A percentile compares a stretch with the other conserved stretches of the same genome.
Conservation (phyloP, 306 rosid genomes). For the Rubus parviflorus region DNA sequence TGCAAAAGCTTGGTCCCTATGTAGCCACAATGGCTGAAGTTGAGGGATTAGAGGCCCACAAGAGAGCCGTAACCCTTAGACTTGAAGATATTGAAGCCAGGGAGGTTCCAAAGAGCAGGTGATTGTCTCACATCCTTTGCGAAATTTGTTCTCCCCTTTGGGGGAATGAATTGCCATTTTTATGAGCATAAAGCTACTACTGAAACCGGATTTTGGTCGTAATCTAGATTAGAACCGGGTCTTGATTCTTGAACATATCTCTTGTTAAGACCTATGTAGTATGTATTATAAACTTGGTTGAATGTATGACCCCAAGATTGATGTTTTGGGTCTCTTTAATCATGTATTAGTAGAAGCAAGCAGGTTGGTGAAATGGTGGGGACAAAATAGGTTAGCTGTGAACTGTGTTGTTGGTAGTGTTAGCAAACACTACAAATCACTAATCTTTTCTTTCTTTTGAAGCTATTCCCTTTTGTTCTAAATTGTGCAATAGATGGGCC, state of each 20-base stretch:
- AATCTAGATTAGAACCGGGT: not conserved
- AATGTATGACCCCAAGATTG: not conserved
- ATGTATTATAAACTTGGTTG: not conserved
- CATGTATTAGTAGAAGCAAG: not conserved
- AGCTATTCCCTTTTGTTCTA: not conserved
- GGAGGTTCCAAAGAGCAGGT: conserved; percentile 50
- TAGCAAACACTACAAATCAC: not conserved
- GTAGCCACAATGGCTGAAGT: conserved; percentile 94
- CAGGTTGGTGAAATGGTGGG: conserved; percentile 17
- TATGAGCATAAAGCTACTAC: not conserved
- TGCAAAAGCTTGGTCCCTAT: conserved; percentile 77
- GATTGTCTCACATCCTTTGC: conserved; percentile 19
- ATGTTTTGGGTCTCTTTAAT: not conserved
- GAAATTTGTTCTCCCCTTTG: not conserved
- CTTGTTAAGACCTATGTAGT: not conserved
- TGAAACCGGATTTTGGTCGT: not conserved
- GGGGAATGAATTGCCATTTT: not conserved
- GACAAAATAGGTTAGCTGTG: not conserved
- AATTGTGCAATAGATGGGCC: not conserved
- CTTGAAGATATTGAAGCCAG: conserved; percentile 83
- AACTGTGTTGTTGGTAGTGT: conserved; percentile 5
- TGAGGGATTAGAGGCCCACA: conserved; percentile 94
- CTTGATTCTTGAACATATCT: not conserved
- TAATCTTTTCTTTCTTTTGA: conserved; percentile 1
- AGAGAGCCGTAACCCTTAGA: conserved; percentile 91